phyloP scores from a whole-genome alignment of 139 green algal species.

The Auxenochlorella pyrenoidosa region DNA sequence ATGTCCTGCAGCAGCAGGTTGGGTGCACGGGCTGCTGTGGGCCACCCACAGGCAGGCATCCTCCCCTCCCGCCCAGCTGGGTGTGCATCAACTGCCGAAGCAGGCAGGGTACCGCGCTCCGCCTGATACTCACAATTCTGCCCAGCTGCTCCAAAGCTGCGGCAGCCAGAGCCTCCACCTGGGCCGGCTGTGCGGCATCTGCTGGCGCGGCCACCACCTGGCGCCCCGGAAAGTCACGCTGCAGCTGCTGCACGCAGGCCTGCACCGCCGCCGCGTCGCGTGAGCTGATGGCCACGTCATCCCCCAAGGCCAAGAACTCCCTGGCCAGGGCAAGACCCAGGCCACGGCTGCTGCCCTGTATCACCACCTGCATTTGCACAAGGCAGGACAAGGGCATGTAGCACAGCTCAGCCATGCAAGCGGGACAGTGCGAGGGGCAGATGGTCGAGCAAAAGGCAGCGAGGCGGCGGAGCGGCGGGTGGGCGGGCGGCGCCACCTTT shows the following conservation, averaged over 20 bases:
- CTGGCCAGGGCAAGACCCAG: conserved; percentile 67
- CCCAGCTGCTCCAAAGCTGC: conserved; percentile 52
- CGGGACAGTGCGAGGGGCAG: background rate
- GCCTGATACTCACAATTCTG: conserved; percentile 2
- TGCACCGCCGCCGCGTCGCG: conserved; percentile 38
- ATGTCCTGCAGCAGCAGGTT: conserved; percentile 35
- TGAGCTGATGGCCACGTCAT: conserved; percentile 63
- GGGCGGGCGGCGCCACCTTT: background rate
- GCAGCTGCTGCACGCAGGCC: conserved; percentile 14
- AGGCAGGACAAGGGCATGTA: background rate
- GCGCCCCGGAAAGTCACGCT: conserved; percentile 36
- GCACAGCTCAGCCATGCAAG: no score
- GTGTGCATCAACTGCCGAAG: no score
- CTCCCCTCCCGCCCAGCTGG: no score
- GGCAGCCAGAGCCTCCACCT: conserved; percentile 55
- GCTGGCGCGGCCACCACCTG: conserved; percentile 32
- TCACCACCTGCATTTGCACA: conserved; percentile 43
- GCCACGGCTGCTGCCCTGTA: conserved; percentile 53
- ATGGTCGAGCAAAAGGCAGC: no score
- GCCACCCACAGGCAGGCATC: background rate
- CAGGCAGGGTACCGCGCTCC: no score
- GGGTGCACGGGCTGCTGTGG: background rate
- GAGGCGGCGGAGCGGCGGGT: background rate
- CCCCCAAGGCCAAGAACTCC: conserved; percentile 66
- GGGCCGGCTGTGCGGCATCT: conserved; percentile 52